Evolutionary conservation across 768 basidiomycete genomes (phyloP), one percentile per base, ranked within the genome.

Genomic region (Sistotremastrum niveocremeum): DNA sequence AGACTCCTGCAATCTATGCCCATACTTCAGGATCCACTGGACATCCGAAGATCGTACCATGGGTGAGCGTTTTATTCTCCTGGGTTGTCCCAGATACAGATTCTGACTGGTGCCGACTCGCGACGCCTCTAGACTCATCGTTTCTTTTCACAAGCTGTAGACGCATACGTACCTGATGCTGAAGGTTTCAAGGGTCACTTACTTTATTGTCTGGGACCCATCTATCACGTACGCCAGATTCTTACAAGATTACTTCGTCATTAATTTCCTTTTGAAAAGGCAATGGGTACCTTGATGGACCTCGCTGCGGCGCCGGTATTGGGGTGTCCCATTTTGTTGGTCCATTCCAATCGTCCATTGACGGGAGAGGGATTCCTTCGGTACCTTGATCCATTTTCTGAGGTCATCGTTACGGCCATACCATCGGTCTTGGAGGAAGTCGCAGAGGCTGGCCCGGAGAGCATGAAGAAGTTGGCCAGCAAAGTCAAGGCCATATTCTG

Each of bases 401-500:
- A 37, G 29, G 9, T 9, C 20, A 46, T 46, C n/a, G n/a, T 41
- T 20, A 32, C 30, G 4, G 29, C 29, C 8, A 37, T 40, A 28
- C 45, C 45, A 11, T 46, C 45, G 28, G 34, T 46, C 20, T 20
- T 46, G 11, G 45, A 46, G 38, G 45, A 46, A 11, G 28, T 46
- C n/a, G 30, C 32, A 11, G 37, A 5, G 34, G 12, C 41, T 29
- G 38, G 45, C 9, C 12, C 37, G 3, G 45, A 46, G 11, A 31
- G 38, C 3, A 40, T 46, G 9, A 10, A 30, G 12, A 30, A 37
- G 10, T 37, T 46, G 30, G 45, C 38, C n/a, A 46, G 41, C 29
- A 46, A 42, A 32, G 42, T 37, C 20, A 8, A 41, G 3, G 41
- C 34, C 3, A 51, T 56, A 6, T 47, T 51, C 38, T 54, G 28